Evolutionary conservation across 169 alveolate species (phyloP).

Genomic region (Plasmodium yoelii): DNA sequence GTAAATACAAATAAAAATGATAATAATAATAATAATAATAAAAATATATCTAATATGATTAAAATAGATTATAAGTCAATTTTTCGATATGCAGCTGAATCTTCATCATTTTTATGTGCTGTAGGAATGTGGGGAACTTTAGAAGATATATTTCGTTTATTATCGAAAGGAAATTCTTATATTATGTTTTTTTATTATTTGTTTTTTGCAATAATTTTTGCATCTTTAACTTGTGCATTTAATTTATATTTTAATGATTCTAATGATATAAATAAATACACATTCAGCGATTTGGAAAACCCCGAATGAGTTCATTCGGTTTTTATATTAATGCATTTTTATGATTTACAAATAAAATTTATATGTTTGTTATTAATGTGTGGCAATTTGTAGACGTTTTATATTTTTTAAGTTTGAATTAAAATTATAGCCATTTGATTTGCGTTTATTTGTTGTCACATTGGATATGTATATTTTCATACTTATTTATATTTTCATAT

Average conservation of each 20-base stretch:
- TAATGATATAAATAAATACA: conserved; percentile 6
- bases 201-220: conserved; percentile 28
- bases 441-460: too few species aligned
- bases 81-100: conserved; percentile 60
- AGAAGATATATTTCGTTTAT: conserved; percentile 35
- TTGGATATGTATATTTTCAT: too few species aligned
- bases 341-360: too few species aligned
- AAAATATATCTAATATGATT: conserved; percentile 5
- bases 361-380: too few species aligned
- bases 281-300: conserved; percentile 22
- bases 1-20: neutral
- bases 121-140: conserved; percentile 71
- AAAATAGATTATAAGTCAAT: neutral
- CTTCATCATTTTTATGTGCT: conserved; percentile 69
- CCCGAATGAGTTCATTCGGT: neutral
- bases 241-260: conserved; percentile 31
- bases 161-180: conserved; percentile 31
- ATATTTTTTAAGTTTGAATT: too few species aligned
- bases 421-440: too few species aligned
- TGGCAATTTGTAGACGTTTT: too few species aligned
- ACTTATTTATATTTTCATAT: too few species aligned
- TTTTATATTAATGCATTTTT: neutral
- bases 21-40: neutral
- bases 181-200: conserved; percentile 45
- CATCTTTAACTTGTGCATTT: conserved; percentile 29